Evolutionary conservation across 331 rosid species (phyloP).

Genomic region (Rhamnella rubrinervis): DNA sequence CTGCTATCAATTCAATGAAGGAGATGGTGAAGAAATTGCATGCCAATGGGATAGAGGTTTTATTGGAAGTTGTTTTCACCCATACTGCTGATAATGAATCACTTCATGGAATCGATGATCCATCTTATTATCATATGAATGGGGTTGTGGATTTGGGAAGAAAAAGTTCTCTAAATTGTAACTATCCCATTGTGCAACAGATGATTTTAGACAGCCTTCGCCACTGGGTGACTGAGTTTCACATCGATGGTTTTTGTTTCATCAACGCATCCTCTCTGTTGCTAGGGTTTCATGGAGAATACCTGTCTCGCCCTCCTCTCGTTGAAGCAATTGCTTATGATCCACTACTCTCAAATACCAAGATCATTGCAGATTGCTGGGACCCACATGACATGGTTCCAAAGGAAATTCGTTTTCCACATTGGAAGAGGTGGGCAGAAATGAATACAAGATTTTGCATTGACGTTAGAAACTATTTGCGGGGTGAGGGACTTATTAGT

Average conservation of each 20-base stretch:
- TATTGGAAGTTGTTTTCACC: slow-evolving; percentile 86
- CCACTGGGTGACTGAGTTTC: slow-evolving; percentile 89
- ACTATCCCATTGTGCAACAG: slow-evolving; percentile 72
- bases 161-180: slow-evolving; percentile 61
- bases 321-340: slow-evolving; percentile 87
- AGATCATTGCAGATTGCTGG: slow-evolving; percentile 80
- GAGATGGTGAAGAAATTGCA: slow-evolving; percentile 83
- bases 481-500: slow-evolving; percentile 68
- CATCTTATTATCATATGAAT: slow-evolving; percentile 51
- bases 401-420: slow-evolving; percentile 66
- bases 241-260: slow-evolving; percentile 87
- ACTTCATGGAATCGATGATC: slow-evolving; percentile 70
- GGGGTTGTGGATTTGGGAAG: slow-evolving; percentile 32
- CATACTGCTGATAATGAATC: slow-evolving; percentile 59
- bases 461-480: slow-evolving; percentile 64
- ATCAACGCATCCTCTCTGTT: slow-evolving; percentile 70
- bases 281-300: slow-evolving; percentile 63
- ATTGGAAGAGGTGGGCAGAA: slow-evolving; percentile 99
- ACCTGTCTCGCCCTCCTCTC: slow-evolving; percentile 74
- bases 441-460: slow-evolving; percentile 58
- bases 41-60: slow-evolving; percentile 81
- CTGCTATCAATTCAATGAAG: slow-evolving; percentile 65
- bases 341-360: slow-evolving; percentile 71
- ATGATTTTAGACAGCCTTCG: slow-evolving; percentile 77
- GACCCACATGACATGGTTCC: slow-evolving; percentile 52